phyloP scores from a whole-genome alignment of 208 protist genomes.

The Trypanosoma avium region DNA sequence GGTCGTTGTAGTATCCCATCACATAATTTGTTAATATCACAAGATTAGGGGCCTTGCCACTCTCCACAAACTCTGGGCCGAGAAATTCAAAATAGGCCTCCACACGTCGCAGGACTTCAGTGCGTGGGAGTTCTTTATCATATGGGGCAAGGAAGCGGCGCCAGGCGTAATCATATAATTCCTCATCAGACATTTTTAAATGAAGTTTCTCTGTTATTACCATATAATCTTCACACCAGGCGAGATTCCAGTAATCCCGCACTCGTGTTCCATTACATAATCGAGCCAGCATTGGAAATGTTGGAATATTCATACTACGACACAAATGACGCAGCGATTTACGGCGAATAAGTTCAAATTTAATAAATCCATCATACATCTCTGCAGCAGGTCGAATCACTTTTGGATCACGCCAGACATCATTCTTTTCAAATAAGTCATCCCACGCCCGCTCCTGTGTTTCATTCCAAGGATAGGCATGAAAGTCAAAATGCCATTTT shows the following conservation, averaged over 20 bases:
- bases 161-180: slow-evolving; percentile 91
- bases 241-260: slow-evolving; percentile 91
- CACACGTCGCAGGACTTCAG: slow-evolving; percentile 80
- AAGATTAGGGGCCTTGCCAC: slow-evolving; percentile 90
- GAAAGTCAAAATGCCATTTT: slow-evolving; percentile 91
- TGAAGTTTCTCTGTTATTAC: slow-evolving; percentile 88
- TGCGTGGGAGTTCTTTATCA: slow-evolving; percentile 88
- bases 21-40: slow-evolving; percentile 88
- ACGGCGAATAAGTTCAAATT: slow-evolving; percentile 76
- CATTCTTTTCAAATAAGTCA: slow-evolving; percentile 93
- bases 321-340: slow-evolving; percentile 88
- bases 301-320: slow-evolving; percentile 88
- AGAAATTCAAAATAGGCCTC: slow-evolving; percentile 87
- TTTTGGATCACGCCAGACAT: slow-evolving; percentile 85
- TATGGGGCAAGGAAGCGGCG: slow-evolving; percentile 85
- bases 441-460: slow-evolving; percentile 87
- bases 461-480: slow-evolving; percentile 74
- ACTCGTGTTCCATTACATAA: slow-evolving; percentile 82
- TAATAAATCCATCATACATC: slow-evolving; percentile 90
- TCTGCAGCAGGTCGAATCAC: slow-evolving; percentile 76
- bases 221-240: slow-evolving; percentile 92
- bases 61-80: slow-evolving; percentile 79
- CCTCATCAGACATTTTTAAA: slow-evolving; percentile 85
- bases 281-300: slow-evolving; percentile 85
- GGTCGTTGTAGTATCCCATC: slow-evolving; percentile 93